These are phyloP conservation scores for Sporodiniella umbellata DNA, from an alignment of 371 early-diverging fungal species.

Conservation along the genomic window DNA sequence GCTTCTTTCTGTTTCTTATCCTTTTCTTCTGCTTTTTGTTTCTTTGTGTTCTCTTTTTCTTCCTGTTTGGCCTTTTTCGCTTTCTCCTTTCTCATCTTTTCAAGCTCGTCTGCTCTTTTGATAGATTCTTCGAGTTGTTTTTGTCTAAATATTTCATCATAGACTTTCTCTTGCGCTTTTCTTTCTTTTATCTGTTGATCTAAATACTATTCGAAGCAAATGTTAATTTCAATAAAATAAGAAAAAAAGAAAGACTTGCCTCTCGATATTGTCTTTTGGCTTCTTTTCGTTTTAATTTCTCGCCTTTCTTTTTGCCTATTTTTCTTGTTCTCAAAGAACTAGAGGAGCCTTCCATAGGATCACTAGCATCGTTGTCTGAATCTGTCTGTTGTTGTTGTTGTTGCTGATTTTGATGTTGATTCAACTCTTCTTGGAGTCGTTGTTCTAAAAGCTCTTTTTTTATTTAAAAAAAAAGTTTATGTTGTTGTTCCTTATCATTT, in stretches of 20 bases:
- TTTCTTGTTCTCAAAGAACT: slow-evolving; percentile 34
- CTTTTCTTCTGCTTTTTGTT: slow-evolving; percentile 28
- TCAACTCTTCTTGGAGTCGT: not conserved
- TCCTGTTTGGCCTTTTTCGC: slow-evolving; percentile 30
- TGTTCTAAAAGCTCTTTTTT: not conserved
- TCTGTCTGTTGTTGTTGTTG: slow-evolving; percentile 12
- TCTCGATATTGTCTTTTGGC: slow-evolving; percentile 55
- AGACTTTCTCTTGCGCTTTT: slow-evolving; percentile 30
- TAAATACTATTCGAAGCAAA: slow-evolving; percentile 40
- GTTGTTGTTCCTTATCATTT: not conserved
- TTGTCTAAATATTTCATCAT: slow-evolving; percentile 31
- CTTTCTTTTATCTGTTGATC: slow-evolving; percentile 34
- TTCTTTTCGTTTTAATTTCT: slow-evolving; percentile 50
- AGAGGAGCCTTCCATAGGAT: slow-evolving; percentile 44
- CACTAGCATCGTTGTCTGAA: slow-evolving; percentile 15
- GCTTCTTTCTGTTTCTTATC: slow-evolving; percentile 22
- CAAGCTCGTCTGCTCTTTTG: slow-evolving; percentile 30
- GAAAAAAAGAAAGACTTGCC: too few relatives aligned
- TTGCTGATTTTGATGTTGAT: too few relatives aligned
- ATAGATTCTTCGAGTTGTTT: slow-evolving; percentile 35
- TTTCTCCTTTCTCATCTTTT: slow-evolving; percentile 22
- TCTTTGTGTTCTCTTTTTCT: slow-evolving; percentile 30
- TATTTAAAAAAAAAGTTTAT: not conserved
- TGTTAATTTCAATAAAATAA: not conserved
- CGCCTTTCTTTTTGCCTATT: slow-evolving; percentile 54